Percentiles rank a stretch among this genome's conserved stretches.
phyloP scores from a whole-genome alignment of 129 eudicot species.

The Saussurea involucrata region DNA sequence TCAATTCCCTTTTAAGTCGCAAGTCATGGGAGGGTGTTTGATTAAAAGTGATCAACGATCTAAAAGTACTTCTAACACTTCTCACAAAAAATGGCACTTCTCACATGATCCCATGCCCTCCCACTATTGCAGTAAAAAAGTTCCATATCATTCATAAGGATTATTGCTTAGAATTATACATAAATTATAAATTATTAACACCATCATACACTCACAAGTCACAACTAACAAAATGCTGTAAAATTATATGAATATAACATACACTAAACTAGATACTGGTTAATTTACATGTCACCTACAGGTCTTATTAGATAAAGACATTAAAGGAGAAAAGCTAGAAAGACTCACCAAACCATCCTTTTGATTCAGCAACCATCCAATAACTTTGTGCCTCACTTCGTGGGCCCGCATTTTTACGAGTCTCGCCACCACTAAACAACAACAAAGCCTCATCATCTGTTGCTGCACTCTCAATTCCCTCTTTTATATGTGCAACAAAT shows the following conservation, averaged over 20 bases:
- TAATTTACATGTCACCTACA: not conserved
- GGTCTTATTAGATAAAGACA: not conserved
- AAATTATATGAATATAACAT: not conserved
- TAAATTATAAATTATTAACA: not conserved
- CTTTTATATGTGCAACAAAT: slow-evolving; percentile 74
- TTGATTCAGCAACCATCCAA: slow-evolving; percentile 94
- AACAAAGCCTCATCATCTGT: slow-evolving; percentile 74
- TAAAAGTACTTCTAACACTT: too few species aligned
- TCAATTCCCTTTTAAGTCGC: too few species aligned
- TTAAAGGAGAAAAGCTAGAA: not conserved
- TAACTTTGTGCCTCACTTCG: slow-evolving; percentile 98
- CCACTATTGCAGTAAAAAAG: not conserved
- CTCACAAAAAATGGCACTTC: too few species aligned
- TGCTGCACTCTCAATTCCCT: slow-evolving; percentile 72
- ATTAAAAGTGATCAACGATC: too few species aligned
- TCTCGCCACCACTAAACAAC: slow-evolving; percentile 98
- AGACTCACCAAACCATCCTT: slow-evolving; percentile 97
- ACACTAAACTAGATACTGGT: not conserved
- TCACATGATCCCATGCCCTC: too few species aligned
- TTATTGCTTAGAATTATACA: too few species aligned
- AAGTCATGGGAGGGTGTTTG: too few species aligned
- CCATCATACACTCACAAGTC: not conserved
- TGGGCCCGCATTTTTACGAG: slow-evolving; percentile 96
- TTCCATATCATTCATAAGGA: not conserved
- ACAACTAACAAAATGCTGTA: not conserved